Conservation (phyloP, 1,284 basidiomycete species). For the Pseudozyma sp. region DNA sequence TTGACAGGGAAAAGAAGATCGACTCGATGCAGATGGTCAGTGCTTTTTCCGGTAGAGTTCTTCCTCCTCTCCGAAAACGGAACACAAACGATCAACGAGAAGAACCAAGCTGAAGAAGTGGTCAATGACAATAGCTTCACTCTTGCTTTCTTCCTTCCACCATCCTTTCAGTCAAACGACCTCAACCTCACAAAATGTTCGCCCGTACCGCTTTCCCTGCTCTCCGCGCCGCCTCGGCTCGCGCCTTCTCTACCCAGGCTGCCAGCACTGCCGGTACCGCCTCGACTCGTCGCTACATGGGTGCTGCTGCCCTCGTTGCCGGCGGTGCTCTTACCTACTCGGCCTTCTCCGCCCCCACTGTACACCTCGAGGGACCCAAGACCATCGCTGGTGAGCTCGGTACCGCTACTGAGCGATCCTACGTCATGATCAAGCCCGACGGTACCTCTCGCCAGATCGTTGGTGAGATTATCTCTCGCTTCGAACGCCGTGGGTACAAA, state of each 20-base stretch:
- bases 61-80: not conserved
- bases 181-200: conserved; percentile 32
- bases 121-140: not conserved
- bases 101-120: not conserved
- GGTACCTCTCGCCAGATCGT: conserved; percentile 63
- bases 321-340: conserved; percentile 50
- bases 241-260: conserved; percentile 53
- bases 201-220: conserved; percentile 46
- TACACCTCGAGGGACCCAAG: conserved; percentile 69
- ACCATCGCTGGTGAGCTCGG: conserved; percentile 71
- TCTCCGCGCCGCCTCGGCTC: conserved; percentile 48
- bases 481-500: conserved; percentile 59
- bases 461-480: conserved; percentile 62
- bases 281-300: conserved; percentile 43
- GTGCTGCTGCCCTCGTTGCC: conserved; percentile 46
- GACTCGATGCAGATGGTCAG: not conserved
- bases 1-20: not conserved
- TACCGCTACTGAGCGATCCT: conserved; percentile 70
- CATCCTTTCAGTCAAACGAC: conserved; percentile 2
- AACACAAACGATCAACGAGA: not conserved
- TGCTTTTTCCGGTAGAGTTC: conserved; percentile 1
- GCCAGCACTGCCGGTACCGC: conserved; percentile 27
- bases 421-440: conserved; percentile 71
- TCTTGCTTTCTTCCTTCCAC: not conserved
- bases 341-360: conserved; percentile 30